Evolutionary conservation across 73 alveolate genomes (phyloP).

Genomic region (Urostyla sp.): DNA sequence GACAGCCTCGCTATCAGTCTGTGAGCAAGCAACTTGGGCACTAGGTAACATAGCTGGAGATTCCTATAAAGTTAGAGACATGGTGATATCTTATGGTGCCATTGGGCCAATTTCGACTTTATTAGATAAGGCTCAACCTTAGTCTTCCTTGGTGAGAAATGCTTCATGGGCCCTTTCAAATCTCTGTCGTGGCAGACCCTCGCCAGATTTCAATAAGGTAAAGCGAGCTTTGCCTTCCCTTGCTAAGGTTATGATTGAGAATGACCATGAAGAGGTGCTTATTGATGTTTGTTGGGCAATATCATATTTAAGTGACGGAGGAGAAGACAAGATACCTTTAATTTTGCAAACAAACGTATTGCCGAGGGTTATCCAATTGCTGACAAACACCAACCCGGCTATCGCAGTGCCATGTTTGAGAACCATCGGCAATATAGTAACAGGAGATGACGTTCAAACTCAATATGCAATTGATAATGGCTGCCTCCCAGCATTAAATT

Average conservation of each 20-base stretch:
- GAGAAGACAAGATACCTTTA: constrained; percentile 88
- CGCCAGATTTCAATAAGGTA: constrained; percentile 81
- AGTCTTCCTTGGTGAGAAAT: constrained; percentile 79
- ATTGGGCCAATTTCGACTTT: constrained; percentile 83
- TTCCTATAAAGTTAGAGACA: constrained; percentile 82
- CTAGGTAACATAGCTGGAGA: constrained; percentile 98
- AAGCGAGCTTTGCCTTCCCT: constrained; percentile 80
- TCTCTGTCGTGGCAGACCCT: constrained; percentile 96
- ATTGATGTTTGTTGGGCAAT: constrained; percentile 97
- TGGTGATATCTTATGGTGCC: constrained; percentile 85
- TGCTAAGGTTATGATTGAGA: constrained; percentile 81
- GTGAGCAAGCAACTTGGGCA: constrained; percentile 96
- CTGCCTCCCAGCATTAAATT: constrained; percentile 78
- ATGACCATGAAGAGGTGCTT: constrained; percentile 88
- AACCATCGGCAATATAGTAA: constrained; percentile 95
- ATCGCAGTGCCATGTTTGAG: constrained; percentile 89
- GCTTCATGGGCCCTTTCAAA: constrained; percentile 96
- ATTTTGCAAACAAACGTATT: constrained; percentile 84
- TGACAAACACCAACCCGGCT: constrained; percentile 73
- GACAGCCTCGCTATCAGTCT: constrained; percentile 86
- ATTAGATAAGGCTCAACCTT: constrained; percentile 71
- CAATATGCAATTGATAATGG: constrained; percentile 85
- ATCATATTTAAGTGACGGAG: constrained; percentile 96
- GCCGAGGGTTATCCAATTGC: constrained; percentile 80
- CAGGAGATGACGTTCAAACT: constrained; percentile 94